Base-by-base conservation (phyloP, 148 eudicot species). In the Amaranthus hypochondriacus region DNA sequence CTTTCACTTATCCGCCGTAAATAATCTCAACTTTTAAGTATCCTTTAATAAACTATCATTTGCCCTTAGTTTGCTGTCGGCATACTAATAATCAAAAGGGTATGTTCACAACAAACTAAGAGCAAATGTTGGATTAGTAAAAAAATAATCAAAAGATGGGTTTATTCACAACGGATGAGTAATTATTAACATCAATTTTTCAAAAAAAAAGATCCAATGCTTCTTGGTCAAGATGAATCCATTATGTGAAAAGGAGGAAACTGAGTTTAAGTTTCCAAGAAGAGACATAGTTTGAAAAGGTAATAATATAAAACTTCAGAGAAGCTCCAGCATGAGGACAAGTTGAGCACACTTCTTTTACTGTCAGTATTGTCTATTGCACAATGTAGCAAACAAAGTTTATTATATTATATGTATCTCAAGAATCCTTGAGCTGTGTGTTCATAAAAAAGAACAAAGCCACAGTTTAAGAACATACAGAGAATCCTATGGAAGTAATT, bases 181-280 rank as follows among this genome's bases (percentile, higher is more conserved):
- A 28, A 28, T 28, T 28, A 28, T 28, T 28, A 28, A 2, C 2
- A 28, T 28, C 2, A 28, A 28, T 28, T 28, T 2, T 28, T 28
- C 39, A 28, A 28, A 28, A 28, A 28, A 28, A 52, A 3, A 14
- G 46, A 11, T 49, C 42, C 65, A 68, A 68, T 78, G 68, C 66
- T 62, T 64, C 52, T 13, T 4, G 57, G 62, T 9, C 11, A 78
- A 68, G 61, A 14, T 50, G 21, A 67, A 21, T 15, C 60, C 58
- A 72, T 58, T 57, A 42, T 43, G 46, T 52, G 44, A 48, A 12
- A 67, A 60, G 18, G 21, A 43, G 66, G 14, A 51, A 52, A 53
- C 5, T 9, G 0, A 46, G 9, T 73, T 61, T 14, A 69, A 68
- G 70, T 69, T 73, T 55, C 57, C 60, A 78, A 78, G 73, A 73